Percentiles rank a stretch among this genome's conserved stretches.
phyloP scores from a whole-genome alignment of 1,284 basidiomycete species.

The Ceratobasidium sp. region DNA sequence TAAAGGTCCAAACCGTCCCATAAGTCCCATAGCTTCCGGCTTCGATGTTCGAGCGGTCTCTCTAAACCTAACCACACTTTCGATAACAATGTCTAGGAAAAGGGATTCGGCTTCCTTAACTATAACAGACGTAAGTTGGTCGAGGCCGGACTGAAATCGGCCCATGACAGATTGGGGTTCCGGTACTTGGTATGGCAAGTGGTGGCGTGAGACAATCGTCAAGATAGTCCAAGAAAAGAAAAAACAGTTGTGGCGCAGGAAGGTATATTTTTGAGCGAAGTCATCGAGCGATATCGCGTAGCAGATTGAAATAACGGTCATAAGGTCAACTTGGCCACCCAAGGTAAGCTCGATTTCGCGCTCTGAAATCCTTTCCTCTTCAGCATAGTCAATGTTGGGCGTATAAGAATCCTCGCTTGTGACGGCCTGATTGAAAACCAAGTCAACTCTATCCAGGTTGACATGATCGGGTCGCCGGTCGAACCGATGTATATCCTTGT shows the following conservation, averaged over 20 bases:
- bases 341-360: slow-evolving; percentile 3
- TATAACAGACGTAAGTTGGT: background rate
- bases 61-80: background rate
- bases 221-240: slow-evolving; percentile 35
- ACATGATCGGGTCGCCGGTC: background rate
- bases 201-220: slow-evolving; percentile 12
- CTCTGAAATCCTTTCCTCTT: background rate
- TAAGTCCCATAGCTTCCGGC: background rate
- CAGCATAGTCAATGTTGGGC: background rate
- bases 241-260: slow-evolving; percentile 21
- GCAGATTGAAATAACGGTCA: background rate
- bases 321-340: background rate
- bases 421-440: background rate
- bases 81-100: background rate
- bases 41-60: background rate
- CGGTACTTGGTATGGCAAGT: background rate
- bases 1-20: background rate
- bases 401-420: background rate
- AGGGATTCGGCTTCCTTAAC: background rate
- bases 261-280: background rate
- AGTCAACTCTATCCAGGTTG: background rate
- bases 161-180: background rate
- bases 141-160: background rate
- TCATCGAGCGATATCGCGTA: background rate
- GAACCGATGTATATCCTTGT: background rate